Evolutionary conservation across 1,284 basidiomycete genomes (phyloP).

Genomic region (Cryptococcus amylolentus): DNA sequence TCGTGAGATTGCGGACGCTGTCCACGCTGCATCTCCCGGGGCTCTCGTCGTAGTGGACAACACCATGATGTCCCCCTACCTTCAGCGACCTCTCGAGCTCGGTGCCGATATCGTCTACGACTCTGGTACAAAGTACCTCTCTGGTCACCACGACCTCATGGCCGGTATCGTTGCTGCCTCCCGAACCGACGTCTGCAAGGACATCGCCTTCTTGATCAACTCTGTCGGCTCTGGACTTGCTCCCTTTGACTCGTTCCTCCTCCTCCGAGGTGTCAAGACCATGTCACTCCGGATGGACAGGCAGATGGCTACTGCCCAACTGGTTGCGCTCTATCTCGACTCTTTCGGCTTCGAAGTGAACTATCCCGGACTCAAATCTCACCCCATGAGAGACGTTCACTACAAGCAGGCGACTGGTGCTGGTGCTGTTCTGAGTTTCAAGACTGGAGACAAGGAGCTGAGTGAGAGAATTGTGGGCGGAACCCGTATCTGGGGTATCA

Average conservation of each 20-base stretch:
- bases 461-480: conserved; percentile 91
- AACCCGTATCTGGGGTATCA: conserved; percentile 93
- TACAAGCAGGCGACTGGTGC: conserved; percentile 82
- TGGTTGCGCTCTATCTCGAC: conserved; percentile 84
- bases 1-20: conserved; percentile 69
- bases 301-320: conserved; percentile 78
- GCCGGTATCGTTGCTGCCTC: conserved; percentile 91
- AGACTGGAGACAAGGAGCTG: conserved; percentile 84
- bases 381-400: conserved; percentile 83
- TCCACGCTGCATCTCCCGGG: conserved; percentile 74
- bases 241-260: conserved; percentile 93
- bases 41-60: conserved; percentile 93
- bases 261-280: conserved; percentile 94
- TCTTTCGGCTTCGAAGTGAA: conserved; percentile 86
- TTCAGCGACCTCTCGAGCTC: conserved; percentile 91
- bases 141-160: conserved; percentile 99
- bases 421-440: conserved; percentile 92
- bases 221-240: conserved; percentile 95
- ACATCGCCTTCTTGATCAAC: conserved; percentile 90
- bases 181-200: conserved; percentile 82
- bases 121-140: conserved; percentile 95
- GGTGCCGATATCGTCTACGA: conserved; percentile 98
- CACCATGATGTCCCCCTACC: conserved; percentile 99
- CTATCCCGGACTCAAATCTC: conserved; percentile 83
- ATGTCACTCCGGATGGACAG: conserved; percentile 95